phyloP scores from a whole-genome alignment of 441 rosid genomes.

The Gossypium aridum region DNA sequence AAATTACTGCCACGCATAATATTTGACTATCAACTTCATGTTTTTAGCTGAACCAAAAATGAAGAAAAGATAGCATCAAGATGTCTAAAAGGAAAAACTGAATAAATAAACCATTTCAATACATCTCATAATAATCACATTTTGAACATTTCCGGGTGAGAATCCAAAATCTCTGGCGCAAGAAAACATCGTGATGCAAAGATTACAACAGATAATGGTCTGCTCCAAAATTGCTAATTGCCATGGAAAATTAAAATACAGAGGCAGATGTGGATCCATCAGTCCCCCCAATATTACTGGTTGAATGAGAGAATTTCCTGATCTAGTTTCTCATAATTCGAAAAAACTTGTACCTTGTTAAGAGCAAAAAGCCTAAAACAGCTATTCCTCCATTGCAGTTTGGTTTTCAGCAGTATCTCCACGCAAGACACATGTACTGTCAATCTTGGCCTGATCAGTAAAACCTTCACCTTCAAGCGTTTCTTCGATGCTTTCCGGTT shows the following conservation, averaged over 20 bases:
- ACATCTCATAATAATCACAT: too few relatives aligned
- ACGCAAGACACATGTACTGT: constrained; percentile 5
- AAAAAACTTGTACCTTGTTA: background rate
- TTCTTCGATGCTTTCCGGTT: constrained; percentile 4
- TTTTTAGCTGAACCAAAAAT: too few relatives aligned
- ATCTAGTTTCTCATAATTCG: background rate
- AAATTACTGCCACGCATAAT: too few relatives aligned
- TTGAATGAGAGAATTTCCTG: background rate
- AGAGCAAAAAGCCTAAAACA: background rate
- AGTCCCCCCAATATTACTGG: background rate
- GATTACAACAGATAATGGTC: background rate
- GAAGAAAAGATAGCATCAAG: too few relatives aligned
- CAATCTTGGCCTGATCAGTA: background rate
- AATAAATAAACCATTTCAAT: too few relatives aligned
- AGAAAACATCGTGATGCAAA: too few relatives aligned
- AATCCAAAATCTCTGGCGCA: too few relatives aligned
- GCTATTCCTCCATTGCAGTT: constrained; percentile 5
- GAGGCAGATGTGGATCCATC: background rate
- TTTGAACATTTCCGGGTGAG: too few relatives aligned
- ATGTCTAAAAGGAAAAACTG: too few relatives aligned
- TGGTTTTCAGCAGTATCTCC: constrained; percentile 4
- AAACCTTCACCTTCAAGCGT: constrained; percentile 1
- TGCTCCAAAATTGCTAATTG: background rate
- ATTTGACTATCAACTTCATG: too few relatives aligned
- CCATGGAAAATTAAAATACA: background rate